phyloP scores from a whole-genome alignment of 176 grass and related monocot genomes.

The maize (Zea mays) region DNA sequence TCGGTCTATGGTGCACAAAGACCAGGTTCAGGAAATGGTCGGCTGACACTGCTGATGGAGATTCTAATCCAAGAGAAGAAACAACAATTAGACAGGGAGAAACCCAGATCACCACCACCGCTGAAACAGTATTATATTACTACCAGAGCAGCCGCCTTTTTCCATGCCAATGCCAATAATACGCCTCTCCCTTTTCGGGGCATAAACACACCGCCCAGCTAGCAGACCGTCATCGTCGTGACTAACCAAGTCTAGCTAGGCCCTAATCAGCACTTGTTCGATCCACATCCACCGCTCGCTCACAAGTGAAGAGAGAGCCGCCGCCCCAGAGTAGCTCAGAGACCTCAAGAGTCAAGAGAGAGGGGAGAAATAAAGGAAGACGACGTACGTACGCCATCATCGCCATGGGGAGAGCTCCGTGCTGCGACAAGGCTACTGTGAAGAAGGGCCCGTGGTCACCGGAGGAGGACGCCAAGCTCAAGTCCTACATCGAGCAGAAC shows the following conservation, averaged over 20 bases:
- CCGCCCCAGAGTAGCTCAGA: not conserved
- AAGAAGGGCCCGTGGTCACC: slow-evolving; percentile 95
- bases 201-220: slow-evolving; percentile 52
- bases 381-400: not conserved
- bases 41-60: slow-evolving; percentile 45
- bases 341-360: not conserved
- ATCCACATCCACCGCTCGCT: not conserved
- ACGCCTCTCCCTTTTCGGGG: slow-evolving; percentile 50
- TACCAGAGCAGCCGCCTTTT: slow-evolving; percentile 44
- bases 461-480: slow-evolving; percentile 88
- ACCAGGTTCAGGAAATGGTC: slow-evolving; percentile 39
- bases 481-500: slow-evolving; percentile 91
- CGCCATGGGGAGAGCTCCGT: slow-evolving; percentile 92
- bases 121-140: slow-evolving; percentile 69
- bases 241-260: slow-evolving; percentile 50
- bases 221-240: slow-evolving; percentile 44
- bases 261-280: slow-evolving; percentile 48
- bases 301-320: slow-evolving; percentile 26
- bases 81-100: slow-evolving; percentile 83
- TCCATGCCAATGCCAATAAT: slow-evolving; percentile 42
- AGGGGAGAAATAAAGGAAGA: not conserved
- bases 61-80: slow-evolving; percentile 89
- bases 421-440: slow-evolving; percentile 89
- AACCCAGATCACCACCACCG: slow-evolving; percentile 60
- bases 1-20: slow-evolving; percentile 41